phyloP scores from a whole-genome alignment of 805 yeast genomes.

The Candida maesae region DNA sequence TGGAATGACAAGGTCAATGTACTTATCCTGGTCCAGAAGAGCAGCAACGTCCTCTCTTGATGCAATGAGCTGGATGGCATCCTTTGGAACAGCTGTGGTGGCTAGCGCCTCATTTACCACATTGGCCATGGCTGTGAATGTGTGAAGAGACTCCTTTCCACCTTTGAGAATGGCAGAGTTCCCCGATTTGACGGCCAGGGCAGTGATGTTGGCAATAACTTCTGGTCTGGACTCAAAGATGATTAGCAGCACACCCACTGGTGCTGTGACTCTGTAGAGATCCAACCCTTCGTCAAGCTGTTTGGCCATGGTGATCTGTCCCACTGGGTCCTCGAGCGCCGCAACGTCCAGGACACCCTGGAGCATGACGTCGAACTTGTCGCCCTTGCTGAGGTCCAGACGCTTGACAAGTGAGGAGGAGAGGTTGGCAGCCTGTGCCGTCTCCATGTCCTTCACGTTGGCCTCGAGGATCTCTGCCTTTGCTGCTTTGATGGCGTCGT shows the following conservation, averaged over 20 bases:
- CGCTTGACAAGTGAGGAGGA: slow-evolving; percentile 76
- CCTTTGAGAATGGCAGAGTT: slow-evolving; percentile 97
- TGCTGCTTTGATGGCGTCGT: slow-evolving; percentile 57
- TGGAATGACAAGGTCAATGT: slow-evolving; percentile 94
- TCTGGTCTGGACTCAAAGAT: slow-evolving; percentile 98
- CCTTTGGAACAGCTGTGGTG: slow-evolving; percentile 66
- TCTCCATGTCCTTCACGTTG: slow-evolving; percentile 69
- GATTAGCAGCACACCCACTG: slow-evolving; percentile 89
- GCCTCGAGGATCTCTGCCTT: slow-evolving; percentile 67
- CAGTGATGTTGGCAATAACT: slow-evolving; percentile 95
- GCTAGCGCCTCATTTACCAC: slow-evolving; percentile 60
- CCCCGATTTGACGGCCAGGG: slow-evolving; percentile 93
- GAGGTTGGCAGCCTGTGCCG: slow-evolving; percentile 58
- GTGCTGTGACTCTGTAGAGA: slow-evolving; percentile 80
- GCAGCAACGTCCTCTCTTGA: slow-evolving; percentile 90
- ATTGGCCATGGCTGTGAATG: slow-evolving; percentile 77
- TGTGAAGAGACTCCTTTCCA: slow-evolving; percentile 87
- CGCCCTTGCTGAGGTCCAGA: slow-evolving; percentile 75
- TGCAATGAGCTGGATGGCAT: slow-evolving; percentile 81
- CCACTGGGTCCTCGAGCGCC: slow-evolving; percentile 84
- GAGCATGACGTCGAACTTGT: slow-evolving; percentile 89
- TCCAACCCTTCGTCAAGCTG: slow-evolving; percentile 88
- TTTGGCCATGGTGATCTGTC: slow-evolving; percentile 78
- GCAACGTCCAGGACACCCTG: slow-evolving; percentile 95
- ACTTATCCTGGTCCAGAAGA: slow-evolving; percentile 76